A percentile compares a stretch with the other conserved stretches of the same genome.
Evolutionary conservation across 2,329 filamentous ascomycete genomes (phyloP).

Genomic region (Monosporascus ibericus): DNA sequence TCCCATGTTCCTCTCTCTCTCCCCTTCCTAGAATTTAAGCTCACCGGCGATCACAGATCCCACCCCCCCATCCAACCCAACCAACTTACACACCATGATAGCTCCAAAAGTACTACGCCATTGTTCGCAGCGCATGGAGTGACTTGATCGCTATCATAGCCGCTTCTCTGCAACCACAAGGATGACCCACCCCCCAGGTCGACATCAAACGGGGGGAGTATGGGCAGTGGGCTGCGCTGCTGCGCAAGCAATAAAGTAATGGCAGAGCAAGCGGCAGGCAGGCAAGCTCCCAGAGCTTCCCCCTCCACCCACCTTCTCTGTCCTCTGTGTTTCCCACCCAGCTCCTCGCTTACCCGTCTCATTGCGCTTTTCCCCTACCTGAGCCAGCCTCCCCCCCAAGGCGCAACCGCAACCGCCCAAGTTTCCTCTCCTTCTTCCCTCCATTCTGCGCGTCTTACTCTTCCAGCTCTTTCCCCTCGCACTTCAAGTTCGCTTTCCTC

Average conservation of each 20-base stretch:
- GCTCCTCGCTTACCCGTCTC: constrained; percentile 8
- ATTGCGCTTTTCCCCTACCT: constrained; percentile 6
- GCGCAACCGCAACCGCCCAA: constrained; percentile 19
- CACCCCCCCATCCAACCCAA: constrained; percentile 7
- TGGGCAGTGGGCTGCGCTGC: background rate
- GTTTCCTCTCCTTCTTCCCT: constrained; percentile 16
- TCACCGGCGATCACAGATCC: constrained; percentile 1
- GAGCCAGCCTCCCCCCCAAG: constrained; percentile 20
- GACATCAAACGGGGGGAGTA: constrained; percentile 1
- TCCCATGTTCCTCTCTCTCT: constrained; percentile 9
- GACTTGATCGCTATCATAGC: constrained; percentile 11
- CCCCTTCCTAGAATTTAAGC: constrained; percentile 1
- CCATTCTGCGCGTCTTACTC: constrained; percentile 3
- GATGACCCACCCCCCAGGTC: background rate
- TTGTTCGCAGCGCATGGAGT: constrained; percentile 14
- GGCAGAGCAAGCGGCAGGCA: constrained; percentile 4
- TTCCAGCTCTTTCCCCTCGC: constrained; percentile 13
- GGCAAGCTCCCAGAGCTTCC: constrained; percentile 13
- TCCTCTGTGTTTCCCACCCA: constrained; percentile 3
- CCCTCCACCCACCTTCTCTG: constrained; percentile 4
- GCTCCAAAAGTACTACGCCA: constrained; percentile 18
- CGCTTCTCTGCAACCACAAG: constrained; percentile 7
- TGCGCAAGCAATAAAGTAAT: background rate
- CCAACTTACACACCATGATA: constrained; percentile 14
- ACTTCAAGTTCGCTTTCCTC: constrained; percentile 7